Conservation (phyloP, 331 rosid species). For the Malus hybrid region DNA sequence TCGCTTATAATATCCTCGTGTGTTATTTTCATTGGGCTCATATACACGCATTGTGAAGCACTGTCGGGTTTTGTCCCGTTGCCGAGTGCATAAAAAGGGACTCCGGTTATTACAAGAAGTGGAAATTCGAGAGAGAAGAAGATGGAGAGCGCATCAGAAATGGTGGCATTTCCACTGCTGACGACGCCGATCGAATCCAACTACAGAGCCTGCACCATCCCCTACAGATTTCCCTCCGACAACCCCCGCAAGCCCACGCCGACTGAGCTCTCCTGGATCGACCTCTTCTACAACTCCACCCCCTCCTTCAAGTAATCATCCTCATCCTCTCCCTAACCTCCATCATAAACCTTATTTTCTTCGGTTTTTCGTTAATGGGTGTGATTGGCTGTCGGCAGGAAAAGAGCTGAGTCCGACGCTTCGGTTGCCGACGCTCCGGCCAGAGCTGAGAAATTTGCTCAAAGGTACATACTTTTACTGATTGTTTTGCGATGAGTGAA, state of each 20-base stretch:
- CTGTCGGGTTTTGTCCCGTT: not conserved
- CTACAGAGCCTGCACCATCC: constrained; percentile 84
- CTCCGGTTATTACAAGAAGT: not conserved
- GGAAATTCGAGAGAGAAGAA: not conserved
- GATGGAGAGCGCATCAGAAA: constrained; percentile 75
- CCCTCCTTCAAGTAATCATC: constrained; percentile 76
- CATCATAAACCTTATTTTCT: not conserved
- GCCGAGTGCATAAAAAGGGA: not conserved
- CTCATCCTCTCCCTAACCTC: not conserved
- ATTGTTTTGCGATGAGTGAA: not conserved
- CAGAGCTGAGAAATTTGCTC: constrained; percentile 79
- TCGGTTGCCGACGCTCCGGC: constrained; percentile 64
- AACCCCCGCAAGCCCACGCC: constrained; percentile 88
- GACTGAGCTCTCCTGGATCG: constrained; percentile 73
- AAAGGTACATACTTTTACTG: constrained; percentile 37
- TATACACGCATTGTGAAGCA: not conserved
- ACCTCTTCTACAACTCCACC: constrained; percentile 64
- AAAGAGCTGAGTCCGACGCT: constrained; percentile 74
- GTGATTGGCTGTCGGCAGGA: constrained; percentile 32
- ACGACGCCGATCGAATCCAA: constrained; percentile 69
- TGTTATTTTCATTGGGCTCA: not conserved
- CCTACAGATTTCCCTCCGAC: constrained; percentile 81
- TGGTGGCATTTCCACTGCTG: constrained; percentile 70
- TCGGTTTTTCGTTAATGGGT: not conserved
- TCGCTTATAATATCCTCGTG: not conserved